These are phyloP conservation scores for Hypoxylon crocopeplum DNA, from an alignment of 495 filamentous ascomycete species.

Conservation along the genomic window DNA sequence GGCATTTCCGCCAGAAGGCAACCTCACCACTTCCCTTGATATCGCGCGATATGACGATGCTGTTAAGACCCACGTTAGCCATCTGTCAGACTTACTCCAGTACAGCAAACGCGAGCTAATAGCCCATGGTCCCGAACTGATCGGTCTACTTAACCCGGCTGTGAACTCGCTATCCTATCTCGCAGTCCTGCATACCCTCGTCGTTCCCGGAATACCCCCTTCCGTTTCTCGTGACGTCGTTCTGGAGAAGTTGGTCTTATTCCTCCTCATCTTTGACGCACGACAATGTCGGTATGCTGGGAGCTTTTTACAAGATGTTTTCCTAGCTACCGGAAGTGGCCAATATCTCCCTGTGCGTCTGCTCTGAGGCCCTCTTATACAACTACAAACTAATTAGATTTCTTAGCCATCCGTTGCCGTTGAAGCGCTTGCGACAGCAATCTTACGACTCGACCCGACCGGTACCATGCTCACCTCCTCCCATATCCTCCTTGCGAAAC, in stretches of 20 bases:
- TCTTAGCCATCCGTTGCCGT: slow-evolving; percentile 65
- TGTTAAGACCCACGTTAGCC: slow-evolving; percentile 38
- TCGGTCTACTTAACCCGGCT: slow-evolving; percentile 49
- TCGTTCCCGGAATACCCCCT: slow-evolving; percentile 22
- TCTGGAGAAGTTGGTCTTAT: slow-evolving; percentile 44
- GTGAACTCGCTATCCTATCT: slow-evolving; percentile 55
- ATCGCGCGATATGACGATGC: slow-evolving; percentile 37
- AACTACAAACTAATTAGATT: slow-evolving; percentile 3
- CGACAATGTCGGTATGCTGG: slow-evolving; percentile 55
- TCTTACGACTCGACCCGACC: slow-evolving; percentile 76
- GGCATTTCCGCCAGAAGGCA: slow-evolving; percentile 46
- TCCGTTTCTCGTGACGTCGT: slow-evolving; percentile 35
- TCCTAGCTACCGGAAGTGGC: slow-evolving; percentile 36
- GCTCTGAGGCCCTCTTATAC: neutral
- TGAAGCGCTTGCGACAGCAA: slow-evolving; percentile 64
- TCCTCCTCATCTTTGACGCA: slow-evolving; percentile 53
- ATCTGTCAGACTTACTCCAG: slow-evolving; percentile 44
- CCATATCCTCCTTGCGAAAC: slow-evolving; percentile 66
- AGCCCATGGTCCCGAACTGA: slow-evolving; percentile 33
- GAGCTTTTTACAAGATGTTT: slow-evolving; percentile 37
- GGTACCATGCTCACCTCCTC: slow-evolving; percentile 71
- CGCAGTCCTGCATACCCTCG: slow-evolving; percentile 43
- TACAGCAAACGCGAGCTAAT: slow-evolving; percentile 15
- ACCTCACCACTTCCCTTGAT: slow-evolving; percentile 35
- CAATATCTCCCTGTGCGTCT: slow-evolving; percentile 48